phyloP scores from a whole-genome alignment of 139 green algal genomes.

The Zygnema circumcarinatum region DNA sequence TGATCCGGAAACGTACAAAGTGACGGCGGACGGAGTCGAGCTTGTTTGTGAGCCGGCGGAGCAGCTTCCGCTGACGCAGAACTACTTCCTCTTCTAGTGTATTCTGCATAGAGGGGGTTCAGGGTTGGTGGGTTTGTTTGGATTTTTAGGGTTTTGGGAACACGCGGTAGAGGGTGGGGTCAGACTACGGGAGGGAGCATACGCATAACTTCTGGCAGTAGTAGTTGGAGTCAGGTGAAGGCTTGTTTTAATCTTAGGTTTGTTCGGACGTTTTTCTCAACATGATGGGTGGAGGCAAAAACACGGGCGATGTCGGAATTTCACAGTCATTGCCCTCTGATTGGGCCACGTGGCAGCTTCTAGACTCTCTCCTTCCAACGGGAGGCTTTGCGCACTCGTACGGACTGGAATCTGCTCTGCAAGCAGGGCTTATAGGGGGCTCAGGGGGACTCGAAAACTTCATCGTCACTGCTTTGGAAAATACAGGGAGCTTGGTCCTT shows the following conservation, averaged over 20 bases:
- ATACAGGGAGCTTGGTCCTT: constrained; percentile 35
- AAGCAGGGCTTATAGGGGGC: constrained; percentile 10
- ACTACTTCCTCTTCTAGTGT: constrained; percentile 66
- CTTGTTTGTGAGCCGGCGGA: constrained; percentile 59
- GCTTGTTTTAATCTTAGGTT: no score
- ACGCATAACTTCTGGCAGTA: no score
- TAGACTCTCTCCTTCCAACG: constrained; percentile 57
- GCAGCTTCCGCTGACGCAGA: constrained; percentile 62
- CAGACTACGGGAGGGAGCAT: no score
- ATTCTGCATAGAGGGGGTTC: neutral
- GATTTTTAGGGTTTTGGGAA: constrained; percentile 6
- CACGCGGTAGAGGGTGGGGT: neutral
- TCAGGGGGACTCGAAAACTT: constrained; percentile 14
- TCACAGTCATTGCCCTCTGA: neutral
- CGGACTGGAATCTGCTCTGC: constrained; percentile 40
- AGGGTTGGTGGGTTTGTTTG: neutral
- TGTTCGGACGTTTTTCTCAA: no score
- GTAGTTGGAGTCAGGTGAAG: no score
- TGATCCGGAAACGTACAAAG: constrained; percentile 68
- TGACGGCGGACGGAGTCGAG: constrained; percentile 63
- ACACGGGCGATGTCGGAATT: no score
- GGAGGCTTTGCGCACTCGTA: constrained; percentile 51
- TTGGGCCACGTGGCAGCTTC: constrained; percentile 56
- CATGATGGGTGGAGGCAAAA: no score
- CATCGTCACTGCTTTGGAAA: constrained; percentile 14